Evolutionary conservation across 768 basidiomycete genomes (phyloP), one percentile per base, ranked within the genome.

Genomic region (Lactarius vividus): DNA sequence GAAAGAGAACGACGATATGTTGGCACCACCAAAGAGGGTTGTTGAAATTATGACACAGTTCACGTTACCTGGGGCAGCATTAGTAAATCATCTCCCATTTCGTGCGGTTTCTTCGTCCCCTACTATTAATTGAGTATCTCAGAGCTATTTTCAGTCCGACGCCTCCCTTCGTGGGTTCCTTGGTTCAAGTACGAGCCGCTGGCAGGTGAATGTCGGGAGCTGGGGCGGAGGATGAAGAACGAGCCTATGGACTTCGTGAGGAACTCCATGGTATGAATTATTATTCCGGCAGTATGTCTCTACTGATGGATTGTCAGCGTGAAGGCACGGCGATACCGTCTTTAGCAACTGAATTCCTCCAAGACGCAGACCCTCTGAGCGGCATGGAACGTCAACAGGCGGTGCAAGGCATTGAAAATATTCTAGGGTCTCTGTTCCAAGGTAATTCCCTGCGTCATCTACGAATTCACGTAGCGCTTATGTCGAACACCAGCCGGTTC

Each of bases 71-170:
- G 64, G 67, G 3, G 54, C 60, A 1, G 46, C 20, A 0, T 8
- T 62, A 1, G 42, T 57, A 15, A 66, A 66, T 28, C 16, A 56
- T 28, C 49, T 68, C 28, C 64, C 67, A 52, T 57, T 66, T 9
- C 42, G 67, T 68, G n/a, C 23, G 64, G 0, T 9, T 18, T 15
- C 11, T 18, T 16, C 2, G 16, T 11, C 2, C 3, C 23, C 11
- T n/a, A 5, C 16, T 29, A 1, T 11, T 11, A 23, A 3, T n/a
- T 13, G 28, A 8, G 33, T 46, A 6, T 2, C 31, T 53, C 29
- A 67, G 18, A 2, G 8, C 6, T n/a, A 13, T 54, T 10, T 28
- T 16, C 26, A 67, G 61, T 61, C 7, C 28, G 46, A 8, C 33
- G 35, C 44, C 11, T 61, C 7, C 61, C 61, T 3, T 29, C 42